Evolutionary conservation across 345 rosid genomes (phyloP).

Genomic region (Populus deltoides): DNA sequence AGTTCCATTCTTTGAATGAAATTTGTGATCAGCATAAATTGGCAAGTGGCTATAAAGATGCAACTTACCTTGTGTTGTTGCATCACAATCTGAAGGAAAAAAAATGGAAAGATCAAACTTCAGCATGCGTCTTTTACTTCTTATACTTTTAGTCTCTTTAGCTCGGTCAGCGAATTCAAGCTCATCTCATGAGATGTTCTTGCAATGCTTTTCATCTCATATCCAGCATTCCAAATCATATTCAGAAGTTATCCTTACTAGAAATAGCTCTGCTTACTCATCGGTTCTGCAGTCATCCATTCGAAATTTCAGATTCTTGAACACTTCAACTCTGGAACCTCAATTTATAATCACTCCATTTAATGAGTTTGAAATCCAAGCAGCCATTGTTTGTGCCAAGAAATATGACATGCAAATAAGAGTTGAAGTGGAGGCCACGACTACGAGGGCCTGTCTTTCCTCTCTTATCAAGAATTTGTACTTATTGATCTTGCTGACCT

Average conservation of each 20-base stretch:
- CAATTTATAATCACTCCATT: background rate
- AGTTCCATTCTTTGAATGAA: background rate
- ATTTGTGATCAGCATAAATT: background rate
- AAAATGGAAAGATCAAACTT: background rate
- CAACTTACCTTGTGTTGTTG: no score
- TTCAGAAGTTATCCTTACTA: background rate
- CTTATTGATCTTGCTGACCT: constrained; percentile 6
- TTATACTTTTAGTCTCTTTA: background rate
- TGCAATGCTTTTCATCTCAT: background rate
- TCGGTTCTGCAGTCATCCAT: background rate
- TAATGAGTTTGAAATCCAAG: background rate
- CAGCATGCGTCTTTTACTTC: background rate
- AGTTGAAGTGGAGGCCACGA: constrained; percentile 18
- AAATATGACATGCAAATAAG: background rate
- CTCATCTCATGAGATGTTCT: background rate
- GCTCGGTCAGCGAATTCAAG: background rate
- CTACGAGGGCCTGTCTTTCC: constrained; percentile 14
- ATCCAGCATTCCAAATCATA: background rate
- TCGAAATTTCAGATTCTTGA: background rate
- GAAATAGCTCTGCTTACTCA: background rate
- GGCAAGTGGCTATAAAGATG: background rate
- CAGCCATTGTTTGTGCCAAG: background rate
- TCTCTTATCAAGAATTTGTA: background rate
- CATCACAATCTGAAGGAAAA: background rate
- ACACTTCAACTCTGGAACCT: background rate